phyloP scores from a whole-genome alignment of 805 yeast genomes.

The Candida rishiriensis region DNA sequence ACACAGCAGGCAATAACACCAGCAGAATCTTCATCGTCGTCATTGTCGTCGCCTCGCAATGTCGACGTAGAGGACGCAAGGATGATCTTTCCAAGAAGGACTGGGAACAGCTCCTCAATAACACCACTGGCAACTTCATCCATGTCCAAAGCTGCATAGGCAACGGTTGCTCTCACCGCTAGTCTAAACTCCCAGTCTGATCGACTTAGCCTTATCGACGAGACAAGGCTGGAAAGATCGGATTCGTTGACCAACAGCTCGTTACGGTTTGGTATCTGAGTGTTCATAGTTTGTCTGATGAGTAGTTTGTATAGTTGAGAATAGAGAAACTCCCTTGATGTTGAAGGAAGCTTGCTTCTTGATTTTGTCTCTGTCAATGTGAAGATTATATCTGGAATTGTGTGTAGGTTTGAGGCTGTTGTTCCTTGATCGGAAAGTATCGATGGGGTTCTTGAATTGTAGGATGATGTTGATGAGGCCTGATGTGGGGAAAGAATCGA shows the following conservation, averaged over 20 bases:
- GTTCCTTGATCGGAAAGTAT: not conserved
- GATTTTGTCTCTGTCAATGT: conserved; percentile 35
- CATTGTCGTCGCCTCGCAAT: not conserved
- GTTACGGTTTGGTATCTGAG: conserved; percentile 23
- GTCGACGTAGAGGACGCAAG: conserved; percentile 1
- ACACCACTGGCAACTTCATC: conserved; percentile 43
- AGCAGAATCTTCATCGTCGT: conserved; percentile 8
- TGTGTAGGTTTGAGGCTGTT: not conserved
- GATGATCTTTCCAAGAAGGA: conserved; percentile 18
- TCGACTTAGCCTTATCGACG: conserved; percentile 26
- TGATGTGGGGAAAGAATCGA: conserved; percentile 9
- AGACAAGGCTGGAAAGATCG: conserved; percentile 34
- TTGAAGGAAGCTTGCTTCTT: conserved; percentile 41
- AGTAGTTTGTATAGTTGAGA: conserved; percentile 48
- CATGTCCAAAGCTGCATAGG: conserved; percentile 43
- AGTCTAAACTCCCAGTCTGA: conserved; percentile 33
- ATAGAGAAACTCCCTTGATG: conserved; percentile 43
- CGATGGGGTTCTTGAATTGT: not conserved
- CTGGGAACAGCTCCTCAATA: conserved; percentile 27
- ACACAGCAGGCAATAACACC: conserved; percentile 17
- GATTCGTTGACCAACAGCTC: conserved; percentile 30
- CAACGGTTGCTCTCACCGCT: conserved; percentile 38
- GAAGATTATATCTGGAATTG: conserved; percentile 39
- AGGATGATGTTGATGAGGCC: not conserved
- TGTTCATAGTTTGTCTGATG: conserved; percentile 27